Base-by-base conservation (phyloP, 257 asterid species). In the Lantana camara region DNA sequence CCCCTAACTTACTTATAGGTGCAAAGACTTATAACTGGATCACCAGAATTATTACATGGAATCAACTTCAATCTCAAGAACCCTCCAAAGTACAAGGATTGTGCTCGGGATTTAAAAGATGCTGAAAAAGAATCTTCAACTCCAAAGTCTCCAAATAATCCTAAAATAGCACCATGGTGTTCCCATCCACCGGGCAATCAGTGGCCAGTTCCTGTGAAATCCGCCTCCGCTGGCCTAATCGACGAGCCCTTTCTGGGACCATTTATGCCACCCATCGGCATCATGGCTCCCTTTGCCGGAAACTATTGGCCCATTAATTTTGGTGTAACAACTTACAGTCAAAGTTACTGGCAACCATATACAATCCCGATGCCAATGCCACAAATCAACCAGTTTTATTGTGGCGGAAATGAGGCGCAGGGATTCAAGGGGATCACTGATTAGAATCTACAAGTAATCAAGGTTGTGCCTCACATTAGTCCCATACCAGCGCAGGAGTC, bases 191-290 rank as follows among this genome's bases (percentile, higher is more conserved):
- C 78, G 0, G 87, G 77, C 35, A 60, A 75, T 53, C 88, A 83
- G 50, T 81, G 88, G 88, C 45, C 83, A 32, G 73, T 77, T 42
- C 86, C 95, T 7, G 64, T 75, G 58, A 67, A 71, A 38, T 79
- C 86, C 17, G 80, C 79, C 49, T 70, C 86, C 1, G 88, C 83
- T 61, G 88, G 90, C 61, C 77, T 83, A 19, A 32, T 83, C 49
- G 79, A 86, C 76, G 81, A 81, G 68, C 85, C 86, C 21, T 79
- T 73, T 59, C 12, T 69, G 1, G 87, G 86, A 42, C 83, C 67
- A 51, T 72, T 48, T 54, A 77, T 80, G 12, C 83, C 83, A 7
- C 38, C 75, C 35, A 35, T 73, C 3, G 80, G 75, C 29, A 68
- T 73, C 57, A 27, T 73, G 62, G 65, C 76, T 0, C 76, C 89